Percentiles rank a stretch among this genome's conserved stretches.
phyloP scores from a whole-genome alignment of 2,329 filamentous ascomycete genomes.

The Monosporascus sp. region DNA sequence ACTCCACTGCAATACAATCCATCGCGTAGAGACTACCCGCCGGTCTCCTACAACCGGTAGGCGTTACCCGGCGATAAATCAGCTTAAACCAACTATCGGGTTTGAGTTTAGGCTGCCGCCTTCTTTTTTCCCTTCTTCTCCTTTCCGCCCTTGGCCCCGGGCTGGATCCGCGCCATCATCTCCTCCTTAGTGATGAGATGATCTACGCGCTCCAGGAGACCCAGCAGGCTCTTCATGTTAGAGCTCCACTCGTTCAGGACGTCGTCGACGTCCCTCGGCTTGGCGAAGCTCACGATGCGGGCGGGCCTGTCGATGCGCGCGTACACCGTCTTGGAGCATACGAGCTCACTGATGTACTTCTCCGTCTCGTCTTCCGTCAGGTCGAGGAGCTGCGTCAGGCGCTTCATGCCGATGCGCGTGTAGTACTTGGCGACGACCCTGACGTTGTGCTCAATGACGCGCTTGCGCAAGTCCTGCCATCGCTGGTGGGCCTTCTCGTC shows the following conservation, averaged over 20 bases:
- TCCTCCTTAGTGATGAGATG: slow-evolving; percentile 99
- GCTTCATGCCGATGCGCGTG: slow-evolving; percentile 89
- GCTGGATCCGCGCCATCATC: slow-evolving; percentile 98
- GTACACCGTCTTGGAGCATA: slow-evolving; percentile 96
- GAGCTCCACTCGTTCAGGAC: slow-evolving; percentile 97
- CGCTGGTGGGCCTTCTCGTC: slow-evolving; percentile 79
- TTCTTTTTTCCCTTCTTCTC: slow-evolving; percentile 33
- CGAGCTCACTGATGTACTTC: slow-evolving; percentile 96
- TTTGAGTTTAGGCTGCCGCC: slow-evolving; percentile 10
- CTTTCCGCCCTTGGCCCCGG: slow-evolving; percentile 41
- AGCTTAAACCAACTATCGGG: too few species aligned
- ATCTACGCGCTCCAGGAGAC: slow-evolving; percentile 83
- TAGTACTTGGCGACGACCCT: slow-evolving; percentile 98
- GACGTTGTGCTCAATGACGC: slow-evolving; percentile 98
- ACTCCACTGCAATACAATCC: slow-evolving; percentile 2
- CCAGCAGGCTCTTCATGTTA: slow-evolving; percentile 92
- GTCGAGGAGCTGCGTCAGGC: slow-evolving; percentile 85
- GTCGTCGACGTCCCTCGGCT: slow-evolving; percentile 91
- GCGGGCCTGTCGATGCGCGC: slow-evolving; percentile 96
- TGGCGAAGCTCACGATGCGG: slow-evolving; percentile 86
- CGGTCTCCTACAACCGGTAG: too few species aligned
- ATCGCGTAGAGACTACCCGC: not conserved
- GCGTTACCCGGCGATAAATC: too few species aligned
- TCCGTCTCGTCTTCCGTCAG: slow-evolving; percentile 93
- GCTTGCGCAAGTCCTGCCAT: slow-evolving; percentile 94